phyloP scores from a whole-genome alignment of 2,329 filamentous ascomycete species.

The Exophiala dermatitidis region DNA sequence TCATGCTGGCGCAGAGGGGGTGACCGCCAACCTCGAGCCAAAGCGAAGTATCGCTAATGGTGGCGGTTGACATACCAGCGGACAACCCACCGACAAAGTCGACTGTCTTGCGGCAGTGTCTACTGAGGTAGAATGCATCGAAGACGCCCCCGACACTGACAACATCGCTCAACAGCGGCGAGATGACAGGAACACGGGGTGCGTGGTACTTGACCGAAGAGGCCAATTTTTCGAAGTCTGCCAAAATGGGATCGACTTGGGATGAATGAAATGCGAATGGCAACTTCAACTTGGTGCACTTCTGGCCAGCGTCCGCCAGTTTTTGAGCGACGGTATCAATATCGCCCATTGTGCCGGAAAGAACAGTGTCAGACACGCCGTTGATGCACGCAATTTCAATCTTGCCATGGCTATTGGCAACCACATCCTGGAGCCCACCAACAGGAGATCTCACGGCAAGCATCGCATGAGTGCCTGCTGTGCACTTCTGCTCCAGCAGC shows the following conservation, averaged over 20 bases:
- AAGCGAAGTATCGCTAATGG: constrained; percentile 33
- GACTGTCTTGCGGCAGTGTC: constrained; percentile 41
- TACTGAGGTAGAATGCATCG: constrained; percentile 36
- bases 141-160: constrained; percentile 35
- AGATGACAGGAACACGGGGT: constrained; percentile 40
- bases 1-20: constrained; percentile 41
- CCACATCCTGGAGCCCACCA: constrained; percentile 30
- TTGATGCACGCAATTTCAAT: constrained; percentile 38
- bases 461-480: constrained; percentile 40
- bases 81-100: constrained; percentile 41
- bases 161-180: constrained; percentile 40
- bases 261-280: constrained; percentile 44
- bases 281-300: constrained; percentile 38
- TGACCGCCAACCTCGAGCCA: constrained; percentile 45
- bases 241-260: constrained; percentile 42
- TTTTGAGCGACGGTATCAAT: constrained; percentile 35
- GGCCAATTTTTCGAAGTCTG: constrained; percentile 35
- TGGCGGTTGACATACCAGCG: constrained; percentile 31
- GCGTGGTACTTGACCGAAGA: constrained; percentile 35
- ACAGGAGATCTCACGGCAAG: constrained; percentile 38
- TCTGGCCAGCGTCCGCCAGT: constrained; percentile 33
- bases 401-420: constrained; percentile 27
- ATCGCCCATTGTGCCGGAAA: constrained; percentile 34
- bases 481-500: constrained; percentile 36
- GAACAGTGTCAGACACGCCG: constrained; percentile 38